Conservation (phyloP, 352 stramenopile genomes). For the Phytophthora podocarpi region DNA sequence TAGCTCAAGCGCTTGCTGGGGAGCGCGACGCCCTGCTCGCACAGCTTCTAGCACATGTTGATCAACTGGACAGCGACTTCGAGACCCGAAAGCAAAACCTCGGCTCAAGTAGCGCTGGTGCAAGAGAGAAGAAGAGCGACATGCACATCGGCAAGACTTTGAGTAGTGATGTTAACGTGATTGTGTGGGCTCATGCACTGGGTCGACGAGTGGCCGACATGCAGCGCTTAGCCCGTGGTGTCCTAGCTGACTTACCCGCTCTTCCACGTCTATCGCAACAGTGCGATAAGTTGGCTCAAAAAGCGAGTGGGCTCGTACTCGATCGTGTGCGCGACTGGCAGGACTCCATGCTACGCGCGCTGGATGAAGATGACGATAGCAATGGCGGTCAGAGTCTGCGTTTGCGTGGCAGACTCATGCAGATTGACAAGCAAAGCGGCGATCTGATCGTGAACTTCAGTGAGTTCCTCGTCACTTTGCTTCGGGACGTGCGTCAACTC, state of each 20-base stretch:
- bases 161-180: constrained; percentile 83
- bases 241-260: constrained; percentile 69
- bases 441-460: constrained; percentile 94
- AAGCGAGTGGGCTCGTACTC: constrained; percentile 68
- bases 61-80: constrained; percentile 90
- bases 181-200: constrained; percentile 86
- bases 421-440: constrained; percentile 86
- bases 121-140: constrained; percentile 29
- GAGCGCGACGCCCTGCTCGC: constrained; percentile 90
- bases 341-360: constrained; percentile 67
- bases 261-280: constrained; percentile 62
- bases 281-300: constrained; percentile 55
- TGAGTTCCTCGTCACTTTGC: constrained; percentile 91
- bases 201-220: constrained; percentile 64
- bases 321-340: constrained; percentile 90
- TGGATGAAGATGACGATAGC: constrained; percentile 68
- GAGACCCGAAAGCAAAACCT: constrained; percentile 52
- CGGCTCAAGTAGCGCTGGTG: constrained; percentile 22
- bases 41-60: constrained; percentile 83
- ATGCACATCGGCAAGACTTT: constrained; percentile 82
- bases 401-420: constrained; percentile 89
- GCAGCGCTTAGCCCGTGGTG: constrained; percentile 45
- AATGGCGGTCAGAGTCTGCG: constrained; percentile 66
- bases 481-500: constrained; percentile 93
- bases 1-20: constrained; percentile 72